These are phyloP conservation scores for Sugiyamaella americana DNA, from an alignment of 805 yeast species.

Conservation along the genomic window DNA sequence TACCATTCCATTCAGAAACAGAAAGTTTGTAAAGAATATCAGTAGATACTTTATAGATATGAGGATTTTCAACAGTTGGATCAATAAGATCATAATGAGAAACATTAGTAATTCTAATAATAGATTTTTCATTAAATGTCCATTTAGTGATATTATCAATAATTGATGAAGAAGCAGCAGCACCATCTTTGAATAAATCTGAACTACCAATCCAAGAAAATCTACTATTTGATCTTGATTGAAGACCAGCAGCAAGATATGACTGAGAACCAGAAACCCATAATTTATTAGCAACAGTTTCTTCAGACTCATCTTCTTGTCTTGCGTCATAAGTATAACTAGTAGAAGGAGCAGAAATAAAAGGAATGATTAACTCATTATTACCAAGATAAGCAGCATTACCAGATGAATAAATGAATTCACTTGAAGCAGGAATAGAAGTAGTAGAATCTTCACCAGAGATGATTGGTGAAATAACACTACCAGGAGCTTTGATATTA, in stretches of 20 bases:
- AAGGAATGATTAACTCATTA: conserved; percentile 63
- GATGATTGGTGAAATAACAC: conserved; percentile 1
- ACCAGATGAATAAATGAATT: conserved; percentile 40
- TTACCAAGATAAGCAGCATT: conserved; percentile 67
- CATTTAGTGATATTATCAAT: conserved; percentile 51
- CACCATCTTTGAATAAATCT: conserved; percentile 40
- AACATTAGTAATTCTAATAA: conserved; percentile 50
- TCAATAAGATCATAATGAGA: conserved; percentile 47
- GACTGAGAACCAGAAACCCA: conserved; percentile 86
- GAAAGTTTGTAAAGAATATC: conserved; percentile 47
- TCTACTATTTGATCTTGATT: conserved; percentile 73
- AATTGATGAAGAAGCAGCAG: conserved; percentile 23
- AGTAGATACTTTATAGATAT: conserved; percentile 68
- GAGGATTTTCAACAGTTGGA: conserved; percentile 21
- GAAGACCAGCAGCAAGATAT: conserved; percentile 67
- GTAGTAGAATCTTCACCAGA: conserved; percentile 37
- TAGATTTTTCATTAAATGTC: conserved; percentile 66
- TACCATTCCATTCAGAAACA: conserved; percentile 40
- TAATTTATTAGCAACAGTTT: conserved; percentile 34
- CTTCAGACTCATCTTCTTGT: conserved; percentile 36
- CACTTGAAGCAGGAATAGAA: conserved; percentile 28
- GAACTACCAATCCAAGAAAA: conserved; percentile 74
- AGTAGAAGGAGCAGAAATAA: conserved; percentile 59
- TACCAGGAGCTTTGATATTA: conserved; percentile 11
- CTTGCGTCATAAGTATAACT: conserved; percentile 49